These are phyloP conservation scores for Eucalyptus marginata DNA, from an alignment of 345 rosid species.

Conservation along the genomic window DNA sequence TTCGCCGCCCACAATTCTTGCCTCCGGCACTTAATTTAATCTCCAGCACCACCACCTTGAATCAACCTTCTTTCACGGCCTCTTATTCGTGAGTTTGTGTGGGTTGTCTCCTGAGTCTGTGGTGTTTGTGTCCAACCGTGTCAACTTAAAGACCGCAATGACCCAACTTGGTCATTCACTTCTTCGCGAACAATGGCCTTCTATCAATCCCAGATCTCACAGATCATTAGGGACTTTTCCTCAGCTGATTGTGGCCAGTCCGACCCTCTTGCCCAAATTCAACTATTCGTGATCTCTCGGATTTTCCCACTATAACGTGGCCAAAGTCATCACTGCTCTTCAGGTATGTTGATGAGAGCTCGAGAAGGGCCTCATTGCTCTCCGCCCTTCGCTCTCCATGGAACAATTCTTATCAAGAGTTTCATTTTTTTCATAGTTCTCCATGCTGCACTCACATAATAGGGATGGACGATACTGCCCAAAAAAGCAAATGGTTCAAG, in stretches of 20 bases:
- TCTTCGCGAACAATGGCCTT: constrained; percentile 3
- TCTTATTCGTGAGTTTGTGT: neutral
- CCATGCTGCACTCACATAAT: neutral
- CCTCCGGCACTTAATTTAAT: neutral
- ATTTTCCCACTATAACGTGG: neutral
- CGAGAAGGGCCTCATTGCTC: neutral
- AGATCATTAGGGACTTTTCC: neutral
- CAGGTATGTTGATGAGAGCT: neutral
- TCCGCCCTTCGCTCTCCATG: neutral
- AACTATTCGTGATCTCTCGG: constrained; percentile 15
- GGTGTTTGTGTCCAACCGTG: neutral
- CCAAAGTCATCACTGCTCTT: neutral
- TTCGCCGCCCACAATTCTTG: neutral
- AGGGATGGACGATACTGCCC: neutral
- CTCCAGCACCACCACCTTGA: neutral
- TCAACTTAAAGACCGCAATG: neutral
- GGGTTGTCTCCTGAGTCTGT: neutral
- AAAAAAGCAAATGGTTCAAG: neutral
- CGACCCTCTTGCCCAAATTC: constrained; percentile 17
- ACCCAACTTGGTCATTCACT: neutral
- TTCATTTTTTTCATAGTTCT: neutral
- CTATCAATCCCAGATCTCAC: constrained; percentile 1
- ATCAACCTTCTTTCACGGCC: neutral
- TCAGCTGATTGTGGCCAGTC: neutral
- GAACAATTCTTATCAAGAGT: neutral